Base-by-base conservation (phyloP, 495 filamentous ascomycete genomes). In the Chaetomium tenue region DNA sequence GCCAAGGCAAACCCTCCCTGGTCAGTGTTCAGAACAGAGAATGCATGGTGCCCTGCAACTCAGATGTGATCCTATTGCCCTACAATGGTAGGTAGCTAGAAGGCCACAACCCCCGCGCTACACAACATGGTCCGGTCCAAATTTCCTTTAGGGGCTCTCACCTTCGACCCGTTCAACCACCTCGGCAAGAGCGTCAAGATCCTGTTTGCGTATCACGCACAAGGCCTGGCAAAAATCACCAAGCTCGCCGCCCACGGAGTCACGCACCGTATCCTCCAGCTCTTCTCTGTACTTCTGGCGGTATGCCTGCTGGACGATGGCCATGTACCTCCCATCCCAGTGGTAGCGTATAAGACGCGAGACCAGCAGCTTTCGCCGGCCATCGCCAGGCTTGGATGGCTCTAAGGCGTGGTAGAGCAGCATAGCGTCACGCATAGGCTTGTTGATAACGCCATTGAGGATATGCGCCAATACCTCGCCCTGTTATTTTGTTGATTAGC, bases 401-500 rank as follows among this genome's bases (percentile, higher is more conserved):
- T 83, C 84, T 42, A 97, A 84, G 3, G 94, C 93, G 77, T 98
- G 94, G 75, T 96, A 87, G 37, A 98, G 82, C 18, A 98, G 88
- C 44, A 98, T 84, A 7, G 93, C 91, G 74, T 98, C 94, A 58
- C 94, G 93, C 66, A 96, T 88, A 33, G 94, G 92, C 53, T 90
- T 89, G 77, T 98, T 97, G 76, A 97, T 93, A 46, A 93, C 88
- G 70, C 95, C 94, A 76, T 97, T 96, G 72, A 98, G 89, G 65
- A 98, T 90, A 77, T 98, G 94, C 13, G 93, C 91, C 25, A 98
- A 86, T n/a, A 94, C 86, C 78, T 98, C 94, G 50, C 94, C 94
- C 94, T 97, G 68, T 47, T 48, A 11, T 33, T 12, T 2, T 5
- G 1, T 1, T 37, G 33, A 37, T 37, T 12, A 37, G 33, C 28